These are phyloP conservation scores for Venturia oleaginea DNA, from an alignment of 2,329 filamentous ascomycete genomes.

Conservation along the genomic window DNA sequence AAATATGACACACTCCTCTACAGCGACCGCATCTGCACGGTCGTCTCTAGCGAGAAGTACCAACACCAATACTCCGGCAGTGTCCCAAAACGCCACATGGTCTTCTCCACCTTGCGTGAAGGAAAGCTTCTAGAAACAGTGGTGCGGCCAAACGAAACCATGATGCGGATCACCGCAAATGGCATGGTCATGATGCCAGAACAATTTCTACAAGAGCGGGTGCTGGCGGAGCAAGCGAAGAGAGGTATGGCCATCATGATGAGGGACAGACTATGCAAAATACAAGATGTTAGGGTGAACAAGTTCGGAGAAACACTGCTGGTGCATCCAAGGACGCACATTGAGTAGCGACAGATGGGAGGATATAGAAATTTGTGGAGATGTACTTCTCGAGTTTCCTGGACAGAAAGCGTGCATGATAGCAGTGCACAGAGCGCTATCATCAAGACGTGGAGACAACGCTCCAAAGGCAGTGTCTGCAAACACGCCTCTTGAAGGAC, in stretches of 20 bases:
- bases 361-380: not conserved
- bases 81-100: not conserved
- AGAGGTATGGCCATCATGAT: not conserved
- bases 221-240: not conserved
- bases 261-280: not conserved
- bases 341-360: not conserved
- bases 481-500: not conserved
- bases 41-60: not conserved
- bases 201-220: not conserved
- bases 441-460: too few relatives aligned
- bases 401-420: not conserved
- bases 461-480: not conserved
- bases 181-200: not conserved
- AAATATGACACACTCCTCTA: not conserved
- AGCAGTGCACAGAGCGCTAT: not conserved
- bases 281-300: not conserved
- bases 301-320: not conserved
- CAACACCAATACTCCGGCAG: not conserved
- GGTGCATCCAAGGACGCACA: not conserved
- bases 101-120: not conserved
- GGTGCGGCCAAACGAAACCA: not conserved
- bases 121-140: not conserved
- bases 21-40: not conserved
- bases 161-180: not conserved
- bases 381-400: not conserved